Conservation (phyloP, 2,329 filamentous ascomycete species). For the Hymenoscyphus scutula region DNA sequence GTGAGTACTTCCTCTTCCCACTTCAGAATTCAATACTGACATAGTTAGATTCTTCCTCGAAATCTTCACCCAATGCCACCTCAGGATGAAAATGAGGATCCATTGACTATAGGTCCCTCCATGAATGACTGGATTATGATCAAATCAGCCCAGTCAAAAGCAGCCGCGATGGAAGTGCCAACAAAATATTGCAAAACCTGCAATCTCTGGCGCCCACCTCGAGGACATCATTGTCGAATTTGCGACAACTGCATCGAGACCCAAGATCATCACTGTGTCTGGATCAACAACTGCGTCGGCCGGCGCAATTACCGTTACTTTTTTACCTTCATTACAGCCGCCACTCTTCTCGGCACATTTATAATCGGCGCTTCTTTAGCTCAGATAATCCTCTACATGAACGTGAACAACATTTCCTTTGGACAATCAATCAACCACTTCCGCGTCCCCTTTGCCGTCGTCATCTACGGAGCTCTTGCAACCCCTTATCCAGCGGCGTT, state of each 20-base stretch:
- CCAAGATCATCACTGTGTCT: constrained; percentile 97
- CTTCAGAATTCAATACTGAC: constrained; percentile 22
- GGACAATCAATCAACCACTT: constrained; percentile 65
- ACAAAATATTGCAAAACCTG: constrained; percentile 98
- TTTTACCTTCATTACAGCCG: constrained; percentile 81
- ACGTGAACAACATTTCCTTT: constrained; percentile 64
- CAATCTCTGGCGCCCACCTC: constrained; percentile 93
- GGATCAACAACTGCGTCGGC: constrained; percentile 98
- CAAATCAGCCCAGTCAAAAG: constrained; percentile 68
- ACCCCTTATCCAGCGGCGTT: constrained; percentile 80
- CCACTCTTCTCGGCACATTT: constrained; percentile 73
- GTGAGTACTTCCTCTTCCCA: constrained; percentile 54
- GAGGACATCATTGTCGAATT: constrained; percentile 91
- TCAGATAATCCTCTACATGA: constrained; percentile 73
- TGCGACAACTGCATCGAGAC: constrained; percentile 98
- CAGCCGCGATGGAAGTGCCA: constrained; percentile 93
- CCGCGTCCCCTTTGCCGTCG: constrained; percentile 79
- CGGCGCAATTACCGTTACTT: constrained; percentile 98
- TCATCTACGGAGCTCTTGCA: constrained; percentile 74
- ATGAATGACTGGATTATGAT: constrained; percentile 95
- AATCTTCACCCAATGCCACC: constrained; percentile 90
- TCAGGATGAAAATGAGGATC: constrained; percentile 71
- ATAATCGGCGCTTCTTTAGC: constrained; percentile 75
- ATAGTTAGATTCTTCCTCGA: constrained; percentile 79
- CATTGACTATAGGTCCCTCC: constrained; percentile 74